Percentiles rank a stretch among this genome's conserved stretches.
These are phyloP conservation scores for Leccinum sublutescens DNA, from an alignment of 768 basidiomycete species.

Conservation along the genomic window DNA sequence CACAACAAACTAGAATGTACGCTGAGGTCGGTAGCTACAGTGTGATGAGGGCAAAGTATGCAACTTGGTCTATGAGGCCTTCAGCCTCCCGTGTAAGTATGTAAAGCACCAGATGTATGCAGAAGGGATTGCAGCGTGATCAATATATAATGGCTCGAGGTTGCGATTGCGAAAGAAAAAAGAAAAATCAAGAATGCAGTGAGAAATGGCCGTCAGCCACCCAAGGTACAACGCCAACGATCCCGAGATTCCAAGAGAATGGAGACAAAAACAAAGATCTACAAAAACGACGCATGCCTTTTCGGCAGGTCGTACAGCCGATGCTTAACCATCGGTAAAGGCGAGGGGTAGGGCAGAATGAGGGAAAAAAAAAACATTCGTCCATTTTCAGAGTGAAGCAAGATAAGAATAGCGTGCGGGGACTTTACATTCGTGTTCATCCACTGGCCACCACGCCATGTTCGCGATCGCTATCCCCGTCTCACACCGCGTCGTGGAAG, in stretches of 20 bases:
- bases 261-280: conserved; percentile 9
- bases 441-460: conserved; percentile 12
- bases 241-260: conserved; percentile 15
- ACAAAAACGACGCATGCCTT: conserved; percentile 8
- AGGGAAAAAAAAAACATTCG: conserved; percentile 6
- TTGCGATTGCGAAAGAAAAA: background rate
- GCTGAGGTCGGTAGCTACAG: conserved; percentile 14
- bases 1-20: conserved; percentile 26
- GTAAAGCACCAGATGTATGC: conserved; percentile 18
- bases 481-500: conserved; percentile 45
- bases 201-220: conserved; percentile 32
- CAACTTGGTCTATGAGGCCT: conserved; percentile 32
- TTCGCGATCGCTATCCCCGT: conserved; percentile 18
- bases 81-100: conserved; percentile 34
- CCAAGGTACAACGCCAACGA: conserved; percentile 17
- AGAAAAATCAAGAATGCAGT: conserved; percentile 13
- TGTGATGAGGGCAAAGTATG: conserved; percentile 18
- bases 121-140: conserved; percentile 15
- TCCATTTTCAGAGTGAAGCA: conserved; percentile 14
- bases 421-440: conserved; percentile 7
- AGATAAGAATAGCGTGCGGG: conserved; percentile 1
- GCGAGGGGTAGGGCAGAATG: conserved; percentile 21
- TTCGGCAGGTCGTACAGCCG: conserved; percentile 9
- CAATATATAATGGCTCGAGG: conserved; percentile 4
- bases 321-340: conserved; percentile 28